Percentiles rank a stretch among this genome's conserved stretches.
These are phyloP conservation scores for Blastobotrys indianensis DNA, from an alignment of 1,139 yeast species.

Conservation along the genomic window DNA sequence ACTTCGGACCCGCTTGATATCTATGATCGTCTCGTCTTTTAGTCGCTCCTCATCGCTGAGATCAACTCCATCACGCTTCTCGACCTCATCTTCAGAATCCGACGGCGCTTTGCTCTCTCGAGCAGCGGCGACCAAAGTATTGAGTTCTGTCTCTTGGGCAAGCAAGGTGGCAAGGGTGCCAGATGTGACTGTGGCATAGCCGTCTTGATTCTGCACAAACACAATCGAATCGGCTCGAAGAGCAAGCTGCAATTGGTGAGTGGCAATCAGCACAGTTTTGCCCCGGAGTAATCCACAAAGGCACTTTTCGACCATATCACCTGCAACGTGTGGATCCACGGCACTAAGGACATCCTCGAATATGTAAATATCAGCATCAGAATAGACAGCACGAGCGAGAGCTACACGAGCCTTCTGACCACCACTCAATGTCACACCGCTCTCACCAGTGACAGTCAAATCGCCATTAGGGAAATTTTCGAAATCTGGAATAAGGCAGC, in stretches of 20 bases:
- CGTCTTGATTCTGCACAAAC: conserved; percentile 44
- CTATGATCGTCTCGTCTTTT: too few relatives aligned
- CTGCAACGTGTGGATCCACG: conserved; percentile 90
- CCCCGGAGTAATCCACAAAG: conserved; percentile 49
- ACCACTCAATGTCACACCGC: conserved; percentile 87
- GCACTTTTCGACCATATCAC: conserved; percentile 68
- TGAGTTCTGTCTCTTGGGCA: neutral
- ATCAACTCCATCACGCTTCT: conserved; percentile 34
- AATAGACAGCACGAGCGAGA: conserved; percentile 79
- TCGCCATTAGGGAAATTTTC: conserved; percentile 76
- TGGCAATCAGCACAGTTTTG: conserved; percentile 71
- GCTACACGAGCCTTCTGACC: conserved; percentile 89
- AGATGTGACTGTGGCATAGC: neutral
- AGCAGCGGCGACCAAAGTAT: too few relatives aligned
- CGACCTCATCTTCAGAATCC: conserved; percentile 72
- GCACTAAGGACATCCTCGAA: conserved; percentile 87
- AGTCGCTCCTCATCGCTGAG: too few relatives aligned
- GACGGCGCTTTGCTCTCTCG: conserved; percentile 31
- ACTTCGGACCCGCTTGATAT: too few relatives aligned
- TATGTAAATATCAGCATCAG: conserved; percentile 56
- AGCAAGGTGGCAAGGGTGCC: neutral
- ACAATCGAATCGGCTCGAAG: conserved; percentile 62
- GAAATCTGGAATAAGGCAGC: conserved; percentile 65
- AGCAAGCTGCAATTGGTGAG: conserved; percentile 73
- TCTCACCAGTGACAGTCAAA: conserved; percentile 80